A percentile compares a stretch with the other conserved stretches of the same genome.
Conservation (phyloP, 169 alveolate genomes). For the Blepharisma undulans region DNA sequence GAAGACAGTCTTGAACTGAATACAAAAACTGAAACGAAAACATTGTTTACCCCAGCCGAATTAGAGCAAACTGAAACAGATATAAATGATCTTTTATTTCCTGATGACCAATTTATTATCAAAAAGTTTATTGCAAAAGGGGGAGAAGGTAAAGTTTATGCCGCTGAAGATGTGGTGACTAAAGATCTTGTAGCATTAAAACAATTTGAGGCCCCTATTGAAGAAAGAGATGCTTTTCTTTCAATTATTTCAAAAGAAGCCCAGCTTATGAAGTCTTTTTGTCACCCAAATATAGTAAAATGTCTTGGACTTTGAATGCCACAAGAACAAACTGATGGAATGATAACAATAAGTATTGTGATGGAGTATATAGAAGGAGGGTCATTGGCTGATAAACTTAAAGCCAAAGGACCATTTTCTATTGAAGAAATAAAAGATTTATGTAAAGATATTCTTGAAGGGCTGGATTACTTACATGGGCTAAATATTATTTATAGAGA, state of each 20-base stretch:
- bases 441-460: slow-evolving; percentile 57
- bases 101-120: neutral
- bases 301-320: slow-evolving; percentile 69
- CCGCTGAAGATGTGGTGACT: neutral
- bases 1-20: neutral
- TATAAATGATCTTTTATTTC: neutral
- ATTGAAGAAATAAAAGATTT: neutral
- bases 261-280: slow-evolving; percentile 66
- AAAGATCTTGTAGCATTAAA: slow-evolving; percentile 19
- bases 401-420: neutral
- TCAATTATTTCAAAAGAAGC: slow-evolving; percentile 60
- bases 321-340: neutral
- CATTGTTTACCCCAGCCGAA: neutral
- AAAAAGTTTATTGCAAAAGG: slow-evolving; percentile 3
- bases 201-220: neutral
- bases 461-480: slow-evolving; percentile 76
- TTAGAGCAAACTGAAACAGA: neutral
- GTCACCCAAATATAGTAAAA: slow-evolving; percentile 83
- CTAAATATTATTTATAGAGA: slow-evolving; percentile 77
- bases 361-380: slow-evolving; percentile 88
- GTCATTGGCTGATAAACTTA: slow-evolving; percentile 19
- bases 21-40: neutral
- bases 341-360: slow-evolving; percentile 65
- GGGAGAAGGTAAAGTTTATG: slow-evolving; percentile 26
- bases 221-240: neutral